phyloP scores from a whole-genome alignment of 805 yeast species.

The Candida namnaoensis region DNA sequence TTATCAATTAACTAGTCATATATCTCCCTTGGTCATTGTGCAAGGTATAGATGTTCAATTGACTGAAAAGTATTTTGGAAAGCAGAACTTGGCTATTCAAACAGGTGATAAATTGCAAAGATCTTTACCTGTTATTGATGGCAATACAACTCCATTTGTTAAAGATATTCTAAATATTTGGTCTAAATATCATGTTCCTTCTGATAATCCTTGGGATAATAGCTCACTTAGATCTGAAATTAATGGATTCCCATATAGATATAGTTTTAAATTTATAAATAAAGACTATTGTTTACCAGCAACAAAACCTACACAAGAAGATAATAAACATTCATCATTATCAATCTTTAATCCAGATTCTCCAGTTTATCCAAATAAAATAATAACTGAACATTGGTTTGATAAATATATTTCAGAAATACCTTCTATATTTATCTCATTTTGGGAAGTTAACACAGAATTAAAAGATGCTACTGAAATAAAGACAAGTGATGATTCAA shows the following conservation, averaged over 20 bases:
- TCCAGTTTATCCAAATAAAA: conserved; percentile 28
- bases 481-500: conserved; percentile 17
- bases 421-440: conserved; percentile 40
- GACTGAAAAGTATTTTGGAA: not conserved
- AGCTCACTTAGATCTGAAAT: conserved; percentile 13
- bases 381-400: conserved; percentile 42
- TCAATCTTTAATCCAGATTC: conserved; percentile 9
- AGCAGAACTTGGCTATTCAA: too few species aligned
- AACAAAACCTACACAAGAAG: conserved; percentile 29
- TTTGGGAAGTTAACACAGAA: conserved; percentile 25
- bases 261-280: conserved; percentile 23
- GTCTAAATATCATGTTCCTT: conserved; percentile 19
- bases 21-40: not conserved
- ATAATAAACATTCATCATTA: conserved; percentile 1
- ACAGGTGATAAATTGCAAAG: too few species aligned
- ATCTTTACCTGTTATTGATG: too few species aligned
- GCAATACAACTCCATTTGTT: conserved; percentile 1
- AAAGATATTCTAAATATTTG: conserved; percentile 19
- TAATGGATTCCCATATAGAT: conserved; percentile 16
- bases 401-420: conserved; percentile 35
- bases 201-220: conserved; percentile 17
- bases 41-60: not conserved
- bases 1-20: not conserved
- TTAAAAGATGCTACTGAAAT: conserved; percentile 6
- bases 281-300: conserved; percentile 16